Evolutionary conservation across 2,329 filamentous ascomycete species (phyloP).

Genomic region (Trichoderma oligosporum): DNA sequence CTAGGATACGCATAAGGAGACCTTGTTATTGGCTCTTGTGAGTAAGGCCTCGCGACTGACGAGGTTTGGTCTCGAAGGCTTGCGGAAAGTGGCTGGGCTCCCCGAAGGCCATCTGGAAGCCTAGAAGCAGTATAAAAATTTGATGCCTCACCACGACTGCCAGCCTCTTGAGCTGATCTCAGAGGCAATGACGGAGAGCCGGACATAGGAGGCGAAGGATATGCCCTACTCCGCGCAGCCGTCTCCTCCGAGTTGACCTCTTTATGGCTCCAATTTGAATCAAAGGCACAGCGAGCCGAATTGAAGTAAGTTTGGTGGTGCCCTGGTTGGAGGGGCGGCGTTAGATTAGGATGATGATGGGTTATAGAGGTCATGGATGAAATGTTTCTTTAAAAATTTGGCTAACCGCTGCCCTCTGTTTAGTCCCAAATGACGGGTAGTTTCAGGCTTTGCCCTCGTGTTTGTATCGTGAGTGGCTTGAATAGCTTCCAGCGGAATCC

Average conservation of each 20-base stretch:
- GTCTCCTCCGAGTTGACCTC: conserved; percentile 49
- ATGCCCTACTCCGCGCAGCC: conserved; percentile 56
- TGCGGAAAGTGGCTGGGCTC: conserved; percentile 29
- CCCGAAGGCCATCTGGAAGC: conserved; percentile 50
- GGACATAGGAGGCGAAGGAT: conserved; percentile 73
- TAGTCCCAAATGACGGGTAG: not conserved
- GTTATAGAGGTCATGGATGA: conserved; percentile 54
- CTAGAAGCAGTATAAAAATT: conserved; percentile 43
- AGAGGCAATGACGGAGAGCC: conserved; percentile 60
- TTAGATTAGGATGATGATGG: conserved; percentile 41
- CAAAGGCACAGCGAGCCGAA: conserved; percentile 53
- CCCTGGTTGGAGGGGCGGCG: conserved; percentile 48
- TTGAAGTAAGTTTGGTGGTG: conserved; percentile 56
- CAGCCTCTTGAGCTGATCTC: conserved; percentile 55
- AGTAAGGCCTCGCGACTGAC: conserved; percentile 29
- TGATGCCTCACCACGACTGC: conserved; percentile 47
- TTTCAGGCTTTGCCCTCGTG: not conserved
- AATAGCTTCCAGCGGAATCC: not conserved
- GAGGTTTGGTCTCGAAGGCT: conserved; percentile 25
- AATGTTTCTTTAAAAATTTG: not conserved
- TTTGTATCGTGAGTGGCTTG: not conserved
- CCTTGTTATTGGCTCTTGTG: conserved; percentile 26
- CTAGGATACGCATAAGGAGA: conserved; percentile 28
- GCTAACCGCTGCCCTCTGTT: not conserved
- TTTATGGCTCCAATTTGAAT: conserved; percentile 43